These are phyloP conservation scores for Albifimbria verrucaria DNA, from an alignment of 2,329 filamentous ascomycete genomes.

Conservation along the genomic window DNA sequence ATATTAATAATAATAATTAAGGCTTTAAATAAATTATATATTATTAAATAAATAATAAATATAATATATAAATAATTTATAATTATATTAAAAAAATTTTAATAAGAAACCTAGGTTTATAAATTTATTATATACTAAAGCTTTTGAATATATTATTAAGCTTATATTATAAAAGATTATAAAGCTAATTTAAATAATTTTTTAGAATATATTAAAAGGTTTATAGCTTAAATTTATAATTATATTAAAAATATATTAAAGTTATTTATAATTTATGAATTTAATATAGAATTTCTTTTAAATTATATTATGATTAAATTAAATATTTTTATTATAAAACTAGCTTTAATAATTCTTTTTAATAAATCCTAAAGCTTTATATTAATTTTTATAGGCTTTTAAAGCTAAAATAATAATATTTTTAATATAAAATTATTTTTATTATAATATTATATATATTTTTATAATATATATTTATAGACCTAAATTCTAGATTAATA, in stretches of 20 bases:
- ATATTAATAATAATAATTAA: too few species aligned
- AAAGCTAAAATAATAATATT: slow-evolving; percentile 1
- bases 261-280: too few species aligned
- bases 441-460: not conserved
- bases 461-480: not conserved
- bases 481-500: not conserved
- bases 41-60: too few species aligned
- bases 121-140: not conserved
- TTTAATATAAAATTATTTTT: slow-evolving; percentile 1
- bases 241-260: too few species aligned
- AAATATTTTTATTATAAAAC: too few species aligned
- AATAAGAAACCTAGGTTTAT: not conserved
- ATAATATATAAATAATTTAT: not conserved
- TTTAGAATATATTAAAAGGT: too few species aligned
- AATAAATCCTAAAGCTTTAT: not conserved
- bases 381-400: not conserved
- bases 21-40: too few species aligned
- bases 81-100: slow-evolving; percentile 3
- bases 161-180: not conserved
- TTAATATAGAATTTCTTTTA: too few species aligned
- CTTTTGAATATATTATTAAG: not conserved
- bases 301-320: not conserved
- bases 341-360: slow-evolving; percentile 4
- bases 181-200: too few species aligned
- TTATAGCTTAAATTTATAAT: too few species aligned